These are phyloP conservation scores for Penicillium steckii DNA, from an alignment of 495 filamentous ascomycete genomes.

Conservation along the genomic window DNA sequence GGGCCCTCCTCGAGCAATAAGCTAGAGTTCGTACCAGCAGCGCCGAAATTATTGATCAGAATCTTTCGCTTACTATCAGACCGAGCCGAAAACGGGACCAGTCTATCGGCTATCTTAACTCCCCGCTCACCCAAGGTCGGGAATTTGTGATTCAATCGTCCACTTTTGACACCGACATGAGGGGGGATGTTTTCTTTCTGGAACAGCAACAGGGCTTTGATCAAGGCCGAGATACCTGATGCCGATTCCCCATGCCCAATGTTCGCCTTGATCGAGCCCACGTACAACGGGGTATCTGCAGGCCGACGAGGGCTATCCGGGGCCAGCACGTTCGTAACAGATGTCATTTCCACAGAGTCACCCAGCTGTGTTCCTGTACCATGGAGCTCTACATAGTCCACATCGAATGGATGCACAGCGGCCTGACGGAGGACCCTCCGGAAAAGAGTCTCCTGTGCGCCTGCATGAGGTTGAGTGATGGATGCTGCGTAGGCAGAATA, in stretches of 20 bases:
- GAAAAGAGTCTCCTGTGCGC: constrained; percentile 45
- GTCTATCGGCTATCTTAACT: neutral
- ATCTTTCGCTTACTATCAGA: too few relatives aligned
- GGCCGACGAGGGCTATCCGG: neutral
- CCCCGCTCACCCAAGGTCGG: neutral
- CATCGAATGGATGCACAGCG: constrained; percentile 46
- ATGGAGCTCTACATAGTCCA: constrained; percentile 53
- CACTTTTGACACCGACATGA: constrained; percentile 43
- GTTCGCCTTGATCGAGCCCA: constrained; percentile 39
- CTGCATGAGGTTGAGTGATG: constrained; percentile 51
- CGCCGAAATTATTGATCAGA: constrained; percentile 38
- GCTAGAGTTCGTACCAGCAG: constrained; percentile 33
- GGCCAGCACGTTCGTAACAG: constrained; percentile 32
- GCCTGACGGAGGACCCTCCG: constrained; percentile 42
- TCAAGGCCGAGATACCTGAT: constrained; percentile 27
- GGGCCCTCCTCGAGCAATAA: constrained; percentile 27
- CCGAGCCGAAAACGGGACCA: too few relatives aligned
- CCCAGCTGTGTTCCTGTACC: constrained; percentile 47
- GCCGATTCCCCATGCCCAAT: constrained; percentile 40
- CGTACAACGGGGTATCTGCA: neutral
- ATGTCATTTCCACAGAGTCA: constrained; percentile 30
- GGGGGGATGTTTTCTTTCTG: constrained; percentile 34
- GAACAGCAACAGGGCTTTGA: constrained; percentile 37
- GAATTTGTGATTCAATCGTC: constrained; percentile 31
- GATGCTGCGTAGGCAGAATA: constrained; percentile 45